phyloP scores from a whole-genome alignment of 805 yeast species.

The Starmerella apicola region DNA sequence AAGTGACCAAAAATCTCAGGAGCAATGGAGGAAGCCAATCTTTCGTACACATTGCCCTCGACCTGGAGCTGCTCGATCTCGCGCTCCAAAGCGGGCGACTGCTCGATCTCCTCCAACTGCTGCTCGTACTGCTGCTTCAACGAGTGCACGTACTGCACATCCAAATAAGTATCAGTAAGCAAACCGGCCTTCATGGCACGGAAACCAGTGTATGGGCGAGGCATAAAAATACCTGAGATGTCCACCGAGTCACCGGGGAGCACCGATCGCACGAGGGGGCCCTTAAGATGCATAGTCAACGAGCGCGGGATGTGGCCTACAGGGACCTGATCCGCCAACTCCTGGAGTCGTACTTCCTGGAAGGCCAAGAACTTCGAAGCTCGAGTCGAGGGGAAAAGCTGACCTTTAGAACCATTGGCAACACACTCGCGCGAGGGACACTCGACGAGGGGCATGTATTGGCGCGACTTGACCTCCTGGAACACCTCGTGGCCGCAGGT shows the following conservation, averaged over 20 bases:
- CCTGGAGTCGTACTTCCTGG: constrained; percentile 93
- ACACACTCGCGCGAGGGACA: constrained; percentile 75
- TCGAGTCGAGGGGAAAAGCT: constrained; percentile 80
- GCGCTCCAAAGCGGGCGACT: constrained; percentile 35
- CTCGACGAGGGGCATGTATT: constrained; percentile 76
- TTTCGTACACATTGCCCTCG: constrained; percentile 63
- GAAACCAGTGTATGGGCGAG: constrained; percentile 92
- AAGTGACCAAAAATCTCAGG: constrained; percentile 94
- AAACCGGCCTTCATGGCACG: constrained; percentile 86
- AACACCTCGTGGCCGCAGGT: constrained; percentile 93
- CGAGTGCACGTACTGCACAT: constrained; percentile 73
- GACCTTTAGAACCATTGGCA: constrained; percentile 73
- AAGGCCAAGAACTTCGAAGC: constrained; percentile 92
- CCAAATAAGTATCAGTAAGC: constrained; percentile 84
- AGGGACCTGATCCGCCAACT: constrained; percentile 90
- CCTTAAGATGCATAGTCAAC: constrained; percentile 76
- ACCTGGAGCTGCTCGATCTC: constrained; percentile 44
- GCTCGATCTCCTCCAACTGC: constrained; percentile 35
- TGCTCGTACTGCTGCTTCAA: constrained; percentile 74
- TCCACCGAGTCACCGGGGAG: constrained; percentile 94
- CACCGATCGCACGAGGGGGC: constrained; percentile 73
- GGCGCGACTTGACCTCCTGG: constrained; percentile 79
- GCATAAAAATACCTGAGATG: constrained; percentile 82
- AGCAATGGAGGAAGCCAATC: constrained; percentile 79
- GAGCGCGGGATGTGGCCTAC: constrained; percentile 95